These are phyloP conservation scores for Prunus davidiana DNA, from an alignment of 306 rosid genomes.

Conservation along the genomic window DNA sequence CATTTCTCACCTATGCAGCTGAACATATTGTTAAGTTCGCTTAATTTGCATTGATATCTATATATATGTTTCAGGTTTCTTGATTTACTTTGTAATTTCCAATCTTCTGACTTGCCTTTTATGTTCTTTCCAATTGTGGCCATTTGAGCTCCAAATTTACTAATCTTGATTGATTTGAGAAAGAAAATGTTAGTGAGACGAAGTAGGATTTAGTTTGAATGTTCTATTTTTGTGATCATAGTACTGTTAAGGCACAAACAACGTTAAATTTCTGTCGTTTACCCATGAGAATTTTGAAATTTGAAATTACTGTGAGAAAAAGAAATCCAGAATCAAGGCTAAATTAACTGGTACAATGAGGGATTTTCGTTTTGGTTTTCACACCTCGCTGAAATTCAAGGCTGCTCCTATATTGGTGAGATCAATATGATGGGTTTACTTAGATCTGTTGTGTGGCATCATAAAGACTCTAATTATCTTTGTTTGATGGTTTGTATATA, in stretches of 20 bases:
- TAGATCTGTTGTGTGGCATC: conserved; percentile 3
- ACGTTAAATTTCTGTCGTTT: not conserved
- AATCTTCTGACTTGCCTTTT: not conserved
- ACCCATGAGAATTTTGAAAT: not conserved
- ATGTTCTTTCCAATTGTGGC: not conserved
- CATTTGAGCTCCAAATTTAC: not conserved
- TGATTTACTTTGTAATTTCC: not conserved
- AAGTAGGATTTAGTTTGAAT: not conserved
- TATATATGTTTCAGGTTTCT: not conserved
- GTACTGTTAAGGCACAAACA: not conserved
- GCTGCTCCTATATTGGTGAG: conserved; percentile 11
- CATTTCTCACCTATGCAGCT: not conserved
- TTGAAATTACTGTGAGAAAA: not conserved
- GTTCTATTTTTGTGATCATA: not conserved
- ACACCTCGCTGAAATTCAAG: conserved; percentile 13
- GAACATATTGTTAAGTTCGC: not conserved
- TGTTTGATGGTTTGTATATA: conserved; percentile 18
- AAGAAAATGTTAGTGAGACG: not conserved
- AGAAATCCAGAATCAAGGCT: not conserved
- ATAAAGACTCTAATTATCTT: conserved; percentile 10
- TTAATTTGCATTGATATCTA: not conserved
- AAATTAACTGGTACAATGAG: not conserved
- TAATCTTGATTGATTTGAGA: not conserved
- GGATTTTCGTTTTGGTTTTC: not conserved
- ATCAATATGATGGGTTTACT: conserved; percentile 13